phyloP scores from a whole-genome alignment of 164 flowering plant species.

The Protea cynaroides region DNA sequence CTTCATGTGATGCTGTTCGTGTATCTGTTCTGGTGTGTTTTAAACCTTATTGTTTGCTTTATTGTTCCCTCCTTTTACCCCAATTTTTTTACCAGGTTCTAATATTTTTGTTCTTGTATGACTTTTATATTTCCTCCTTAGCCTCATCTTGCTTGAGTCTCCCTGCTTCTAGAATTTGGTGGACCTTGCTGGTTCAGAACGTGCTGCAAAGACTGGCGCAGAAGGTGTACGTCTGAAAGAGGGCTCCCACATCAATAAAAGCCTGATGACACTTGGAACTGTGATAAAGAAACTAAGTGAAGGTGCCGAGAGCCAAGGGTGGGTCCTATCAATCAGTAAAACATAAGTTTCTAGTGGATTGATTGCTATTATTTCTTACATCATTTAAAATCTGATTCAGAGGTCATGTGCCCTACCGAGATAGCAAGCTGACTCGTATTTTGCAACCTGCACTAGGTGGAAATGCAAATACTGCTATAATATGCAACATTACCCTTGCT shows the following conservation, averaged over 20 bases:
- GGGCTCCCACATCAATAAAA: slow-evolving; percentile 97
- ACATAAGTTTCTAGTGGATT: neutral
- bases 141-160: neutral
- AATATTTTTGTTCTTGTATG: neutral
- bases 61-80: neutral
- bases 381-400: slow-evolving; percentile 29
- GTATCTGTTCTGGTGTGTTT: slow-evolving; percentile 82
- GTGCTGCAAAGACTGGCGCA: slow-evolving; percentile 98
- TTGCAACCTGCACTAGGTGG: slow-evolving; percentile 96
- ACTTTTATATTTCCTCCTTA: neutral
- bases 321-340: slow-evolving; percentile 17
- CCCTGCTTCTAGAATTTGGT: slow-evolving; percentile 65
- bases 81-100: too few relatives aligned
- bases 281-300: slow-evolving; percentile 95
- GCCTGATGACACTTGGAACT: slow-evolving; percentile 97
- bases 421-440: slow-evolving; percentile 94
- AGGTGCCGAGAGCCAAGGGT: slow-evolving; percentile 98
- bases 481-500: slow-evolving; percentile 97
- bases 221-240: slow-evolving; percentile 94
- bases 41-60: neutral
- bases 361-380: neutral
- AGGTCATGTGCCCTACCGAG: slow-evolving; percentile 92
- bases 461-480: slow-evolving; percentile 92
- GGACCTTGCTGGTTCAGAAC: slow-evolving; percentile 98
- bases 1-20: slow-evolving; percentile 92